Evolutionary conservation across 2,329 filamentous ascomycete species (phyloP), one percentile per base, ranked within the genome.

Genomic region (Pleochaeta shiraiana): DNA sequence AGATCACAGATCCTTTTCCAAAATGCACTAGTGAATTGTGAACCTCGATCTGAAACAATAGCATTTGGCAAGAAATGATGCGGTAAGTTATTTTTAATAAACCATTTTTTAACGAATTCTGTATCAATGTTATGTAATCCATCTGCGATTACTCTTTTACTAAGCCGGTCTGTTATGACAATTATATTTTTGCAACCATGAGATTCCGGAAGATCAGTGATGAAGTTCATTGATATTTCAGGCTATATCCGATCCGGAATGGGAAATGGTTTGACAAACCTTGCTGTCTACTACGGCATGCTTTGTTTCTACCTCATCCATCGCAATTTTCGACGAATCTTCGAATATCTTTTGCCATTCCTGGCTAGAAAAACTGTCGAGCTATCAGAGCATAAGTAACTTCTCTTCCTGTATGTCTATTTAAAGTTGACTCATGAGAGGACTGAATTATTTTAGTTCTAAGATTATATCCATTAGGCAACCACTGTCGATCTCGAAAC

Each of bases 221-320:
- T 55, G 43, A 66, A 64, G 33, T 64, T 63, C 31, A 66, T 65
- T 5, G 39, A 65, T 19, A 65, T 65, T 19, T 65, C 53, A 2
- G 16, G 33, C 65, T 28, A 65, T 21, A 65, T 65, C 2, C 33
- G 16, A 14, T 30, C 5, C 3, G 62, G 65, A 4, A 65, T 33
- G 9, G 39, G 63, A 6, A 66, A 34, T 21, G 65, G 43, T 33
- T 66, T 66, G 28, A 65, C 24, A 65, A 64, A 14, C 61, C 65
- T 39, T 65, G 4, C 24, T 43, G 26, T n/a, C 34, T 62, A 16
- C 30, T 31, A 39, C 55, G 26, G 50, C 34, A 65, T 3, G 31
- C 43, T 30, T 47, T 55, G 16, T 47, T 64, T n/a, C 33, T n/a
- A 4, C 37, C 14, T n/a, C 53, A 65, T 19, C 3, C 45, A 53